Base-by-base conservation (phyloP, 225 moss, liverwort and hornwort genomes). In the Thuidium tamariscinum region DNA sequence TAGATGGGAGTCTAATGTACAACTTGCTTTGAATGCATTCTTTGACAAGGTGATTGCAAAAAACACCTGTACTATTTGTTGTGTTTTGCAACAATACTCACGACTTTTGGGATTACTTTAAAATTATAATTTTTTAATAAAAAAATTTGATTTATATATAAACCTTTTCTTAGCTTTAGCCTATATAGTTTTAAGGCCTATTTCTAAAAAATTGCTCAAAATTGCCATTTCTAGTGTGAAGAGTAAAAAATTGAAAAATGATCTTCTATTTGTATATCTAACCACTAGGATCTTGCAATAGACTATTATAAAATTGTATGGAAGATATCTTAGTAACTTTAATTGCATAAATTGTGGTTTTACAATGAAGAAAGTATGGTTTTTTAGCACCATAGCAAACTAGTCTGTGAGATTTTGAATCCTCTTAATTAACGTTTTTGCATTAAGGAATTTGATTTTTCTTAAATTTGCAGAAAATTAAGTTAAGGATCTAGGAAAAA, bases 1-100 rank as follows among this genome's bases (percentile, higher is more conserved):
- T 16, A 16, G 8, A 26, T 13, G 9, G 1, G 3, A 26, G 7
- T 16, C 25, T 67, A 11, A 42, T 34, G 18, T 1, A 34, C 4
- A 23, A 7, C 39, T 7, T 23, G 4, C 2, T 68, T 13, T 39
- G 13, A 13, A 23, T 39, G 68, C 0, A 1, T 23, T 39, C 0
- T 39, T 2, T 13, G 23, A 4, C 1, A 23, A 0, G 25, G 1
- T 13, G 2, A 4, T n/a, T n/a, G n/a, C n/a, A n/a, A n/a, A n/a
- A n/a, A n/a, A n/a, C n/a, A n/a, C n/a, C n/a, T n/a, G n/a, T n/a
- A n/a, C n/a, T n/a, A n/a, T n/a, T n/a, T n/a, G n/a, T n/a, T n/a
- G n/a, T n/a, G n/a, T n/a, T n/a, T n/a, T n/a, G n/a, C n/a, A n/a
- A n/a, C n/a, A n/a, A n/a, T n/a, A n/a, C n/a, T n/a, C n/a, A n/a